phyloP scores from a whole-genome alignment of 805 yeast species.

The Wickerhamomyces bisporus region DNA sequence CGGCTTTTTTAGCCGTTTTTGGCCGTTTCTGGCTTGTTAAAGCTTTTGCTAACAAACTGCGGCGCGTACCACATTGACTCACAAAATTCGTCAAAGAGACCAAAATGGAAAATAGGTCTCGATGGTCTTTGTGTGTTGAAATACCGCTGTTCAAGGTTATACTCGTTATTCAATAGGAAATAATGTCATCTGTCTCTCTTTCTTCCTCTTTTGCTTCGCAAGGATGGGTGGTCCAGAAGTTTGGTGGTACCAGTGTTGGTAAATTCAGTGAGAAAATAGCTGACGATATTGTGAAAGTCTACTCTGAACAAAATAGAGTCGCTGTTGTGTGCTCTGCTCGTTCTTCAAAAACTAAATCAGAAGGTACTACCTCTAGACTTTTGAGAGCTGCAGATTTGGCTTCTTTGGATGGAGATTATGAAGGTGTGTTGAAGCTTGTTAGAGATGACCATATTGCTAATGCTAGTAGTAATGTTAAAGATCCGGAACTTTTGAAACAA shows the following conservation, averaged over 20 bases:
- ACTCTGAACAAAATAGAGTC: constrained; percentile 55
- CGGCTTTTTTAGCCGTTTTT: no score
- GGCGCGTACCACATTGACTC: no score
- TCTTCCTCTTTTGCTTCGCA: constrained; percentile 12
- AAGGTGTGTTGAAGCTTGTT: constrained; percentile 56
- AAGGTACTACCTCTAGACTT: constrained; percentile 91
- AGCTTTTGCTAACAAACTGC: no score
- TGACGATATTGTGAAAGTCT: constrained; percentile 73
- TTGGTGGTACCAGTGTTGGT: constrained; percentile 97
- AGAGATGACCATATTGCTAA: constrained; percentile 74
- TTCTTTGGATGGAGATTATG: constrained; percentile 53
- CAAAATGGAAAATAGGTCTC: no score
- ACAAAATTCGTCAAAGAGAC: no score
- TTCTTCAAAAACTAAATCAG: constrained; percentile 83
- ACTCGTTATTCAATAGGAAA: no score
- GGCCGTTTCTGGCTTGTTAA: no score
- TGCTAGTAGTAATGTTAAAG: constrained; percentile 50
- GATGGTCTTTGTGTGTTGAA: no score
- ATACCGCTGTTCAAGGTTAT: no score
- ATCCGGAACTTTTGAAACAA: constrained; percentile 39
- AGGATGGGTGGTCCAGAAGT: constrained; percentile 84
- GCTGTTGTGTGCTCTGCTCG: constrained; percentile 97
- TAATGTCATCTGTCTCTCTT: constrained; percentile 7
- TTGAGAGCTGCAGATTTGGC: constrained; percentile 81
- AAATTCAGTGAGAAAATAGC: constrained; percentile 86